Conservation (phyloP, 2,329 filamentous ascomycete genomes). For the Myriosclerotinia duriaeana region DNA sequence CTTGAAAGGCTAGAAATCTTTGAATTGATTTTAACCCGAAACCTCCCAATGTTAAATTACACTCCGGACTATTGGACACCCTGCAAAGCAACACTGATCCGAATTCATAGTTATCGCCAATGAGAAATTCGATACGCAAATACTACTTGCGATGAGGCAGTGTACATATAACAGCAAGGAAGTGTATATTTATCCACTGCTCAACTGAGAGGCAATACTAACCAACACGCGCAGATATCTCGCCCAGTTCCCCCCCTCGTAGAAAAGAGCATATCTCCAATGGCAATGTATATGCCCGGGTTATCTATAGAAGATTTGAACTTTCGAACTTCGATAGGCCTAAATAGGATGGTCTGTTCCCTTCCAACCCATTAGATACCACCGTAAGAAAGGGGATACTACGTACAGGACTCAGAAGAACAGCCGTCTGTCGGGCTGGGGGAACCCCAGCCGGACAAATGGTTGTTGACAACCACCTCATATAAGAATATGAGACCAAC, state of each 20-base stretch:
- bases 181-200: not conserved
- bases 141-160: not conserved
- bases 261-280: not conserved
- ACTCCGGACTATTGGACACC: no score
- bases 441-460: not conserved
- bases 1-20: no score
- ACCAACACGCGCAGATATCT: not conserved
- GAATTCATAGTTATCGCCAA: no score
- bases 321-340: not conserved
- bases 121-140: no score
- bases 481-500: constrained; percentile 43
- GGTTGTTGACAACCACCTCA: constrained; percentile 7
- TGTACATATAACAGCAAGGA: not conserved
- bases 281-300: no score
- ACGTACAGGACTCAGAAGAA: no score
- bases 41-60: no score
- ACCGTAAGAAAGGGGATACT: no score
- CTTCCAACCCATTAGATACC: no score
- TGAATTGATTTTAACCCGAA: no score
- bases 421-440: not conserved
- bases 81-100: no score
- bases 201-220: not conserved
- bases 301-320: not conserved
- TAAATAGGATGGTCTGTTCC: no score
- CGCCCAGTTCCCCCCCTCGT: not conserved